Evolutionary conservation across 371 early-diverging fungal species (phyloP).

Genomic region (Syncephalis plumigaleata): DNA sequence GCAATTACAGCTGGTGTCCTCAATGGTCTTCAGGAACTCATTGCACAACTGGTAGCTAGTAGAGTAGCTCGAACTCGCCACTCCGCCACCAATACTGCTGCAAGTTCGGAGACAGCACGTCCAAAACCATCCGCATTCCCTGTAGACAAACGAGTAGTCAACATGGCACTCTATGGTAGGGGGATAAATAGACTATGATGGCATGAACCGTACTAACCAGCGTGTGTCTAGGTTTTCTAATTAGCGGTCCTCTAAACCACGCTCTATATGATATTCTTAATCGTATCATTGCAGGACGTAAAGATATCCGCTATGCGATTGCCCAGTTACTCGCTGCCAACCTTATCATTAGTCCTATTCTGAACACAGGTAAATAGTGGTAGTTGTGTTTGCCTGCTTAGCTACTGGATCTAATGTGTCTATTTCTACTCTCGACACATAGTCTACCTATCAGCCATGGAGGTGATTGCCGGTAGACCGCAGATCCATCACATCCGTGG

Average conservation of each 20-base stretch:
- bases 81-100: conserved; percentile 9
- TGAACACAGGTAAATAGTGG: conserved; percentile 34
- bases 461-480: conserved; percentile 55
- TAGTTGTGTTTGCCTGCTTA: background rate
- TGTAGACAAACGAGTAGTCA: conserved; percentile 16
- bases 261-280: conserved; percentile 34
- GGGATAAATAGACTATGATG: background rate
- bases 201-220: background rate
- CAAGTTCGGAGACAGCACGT: conserved; percentile 39
- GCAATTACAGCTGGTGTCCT: conserved; percentile 59
- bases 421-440: background rate
- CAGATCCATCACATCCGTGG: conserved; percentile 23
- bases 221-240: conserved; percentile 18
- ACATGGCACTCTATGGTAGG: conserved; percentile 67
- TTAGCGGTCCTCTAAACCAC: conserved; percentile 53
- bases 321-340: conserved; percentile 37
- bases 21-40: conserved; percentile 56
- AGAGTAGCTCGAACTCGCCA: conserved; percentile 16
- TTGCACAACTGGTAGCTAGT: conserved; percentile 48
- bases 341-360: conserved; percentile 45
- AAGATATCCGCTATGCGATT: conserved; percentile 23
- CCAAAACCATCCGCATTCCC: too few relatives aligned
- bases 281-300: conserved; percentile 29
- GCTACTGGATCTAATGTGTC: background rate
- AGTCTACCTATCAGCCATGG: conserved; percentile 73